A percentile compares a stretch with the other conserved stretches of the same genome.
These are phyloP conservation scores for Thymus mandschuricus DNA, from an alignment of 257 asterid species.

Conservation along the genomic window DNA sequence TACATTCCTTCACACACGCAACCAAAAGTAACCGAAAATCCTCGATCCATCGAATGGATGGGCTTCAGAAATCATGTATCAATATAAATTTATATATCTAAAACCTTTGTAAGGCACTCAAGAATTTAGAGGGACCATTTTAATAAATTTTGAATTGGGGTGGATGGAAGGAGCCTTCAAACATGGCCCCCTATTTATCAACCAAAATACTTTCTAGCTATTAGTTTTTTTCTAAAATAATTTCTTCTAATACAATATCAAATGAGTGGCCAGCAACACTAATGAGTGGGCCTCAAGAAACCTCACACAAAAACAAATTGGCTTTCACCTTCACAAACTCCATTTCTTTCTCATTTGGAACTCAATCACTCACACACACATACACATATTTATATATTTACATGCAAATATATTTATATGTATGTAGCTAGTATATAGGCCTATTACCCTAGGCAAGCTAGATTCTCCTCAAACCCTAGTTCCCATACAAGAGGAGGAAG, in stretches of 20 bases:
- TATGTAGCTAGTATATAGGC: slow-evolving; percentile 22
- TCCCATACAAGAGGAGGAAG: slow-evolving; percentile 46
- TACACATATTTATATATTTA: neutral
- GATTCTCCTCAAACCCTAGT: slow-evolving; percentile 46
- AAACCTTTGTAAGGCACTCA: slow-evolving; percentile 21
- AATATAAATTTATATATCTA: neutral
- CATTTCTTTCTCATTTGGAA: slow-evolving; percentile 23
- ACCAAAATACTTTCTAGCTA: slow-evolving; percentile 35
- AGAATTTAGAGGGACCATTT: slow-evolving; percentile 40
- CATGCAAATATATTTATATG: neutral
- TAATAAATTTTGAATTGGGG: slow-evolving; percentile 31
- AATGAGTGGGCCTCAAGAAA: slow-evolving; percentile 37
- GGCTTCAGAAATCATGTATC: neutral
- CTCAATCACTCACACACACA: neutral
- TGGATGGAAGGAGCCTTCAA: slow-evolving; percentile 48
- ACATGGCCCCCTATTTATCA: slow-evolving; percentile 30
- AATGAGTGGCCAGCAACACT: slow-evolving; percentile 44
- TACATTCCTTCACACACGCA: no score
- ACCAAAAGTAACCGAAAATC: no score
- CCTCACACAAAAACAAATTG: slow-evolving; percentile 27
- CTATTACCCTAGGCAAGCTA: slow-evolving; percentile 39
- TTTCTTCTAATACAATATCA: slow-evolving; percentile 24
- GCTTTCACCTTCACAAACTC: slow-evolving; percentile 25
- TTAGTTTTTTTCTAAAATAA: slow-evolving; percentile 9
- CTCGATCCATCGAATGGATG: neutral